Evolutionary conservation across 2,329 filamentous ascomycete genomes (phyloP).

Genomic region (Pseudohalonectria lignicola): DNA sequence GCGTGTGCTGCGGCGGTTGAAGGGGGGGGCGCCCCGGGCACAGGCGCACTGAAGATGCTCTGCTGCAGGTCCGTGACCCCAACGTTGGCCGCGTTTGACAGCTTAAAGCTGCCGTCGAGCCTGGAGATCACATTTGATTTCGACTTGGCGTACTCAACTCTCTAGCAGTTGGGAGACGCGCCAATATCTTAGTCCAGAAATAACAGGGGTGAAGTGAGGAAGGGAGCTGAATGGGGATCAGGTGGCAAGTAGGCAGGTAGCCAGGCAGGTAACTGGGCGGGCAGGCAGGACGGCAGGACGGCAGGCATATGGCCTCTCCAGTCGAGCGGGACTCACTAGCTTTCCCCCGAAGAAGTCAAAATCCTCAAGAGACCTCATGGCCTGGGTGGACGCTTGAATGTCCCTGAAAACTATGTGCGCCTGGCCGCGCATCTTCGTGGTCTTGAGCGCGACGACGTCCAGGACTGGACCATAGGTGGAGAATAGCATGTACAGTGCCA

Average conservation of each 20-base stretch:
- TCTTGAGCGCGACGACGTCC: constrained; percentile 84
- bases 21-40: constrained; percentile 35
- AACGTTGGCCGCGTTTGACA: constrained; percentile 45
- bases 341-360: constrained; percentile 76
- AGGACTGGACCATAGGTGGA: constrained; percentile 88
- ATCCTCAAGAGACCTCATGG: constrained; percentile 79
- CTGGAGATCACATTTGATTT: constrained; percentile 84
- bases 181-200: no score
- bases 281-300: no score
- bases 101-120: constrained; percentile 80
- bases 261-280: neutral
- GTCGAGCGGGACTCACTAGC: constrained; percentile 70
- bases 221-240: no score
- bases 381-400: constrained; percentile 82
- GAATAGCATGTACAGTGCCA: constrained; percentile 85
- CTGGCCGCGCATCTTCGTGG: constrained; percentile 87
- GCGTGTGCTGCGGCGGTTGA: constrained; percentile 22
- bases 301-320: no score
- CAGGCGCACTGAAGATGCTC: constrained; percentile 65
- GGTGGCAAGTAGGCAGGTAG: neutral
- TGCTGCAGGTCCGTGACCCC: constrained; percentile 66
- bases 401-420: constrained; percentile 89
- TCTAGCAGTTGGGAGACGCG: no score
- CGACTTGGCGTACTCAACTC: constrained; percentile 81
- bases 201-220: neutral